These are phyloP conservation scores for Neohortaea acidophila DNA, from an alignment of 495 filamentous ascomycete species.

Conservation along the genomic window DNA sequence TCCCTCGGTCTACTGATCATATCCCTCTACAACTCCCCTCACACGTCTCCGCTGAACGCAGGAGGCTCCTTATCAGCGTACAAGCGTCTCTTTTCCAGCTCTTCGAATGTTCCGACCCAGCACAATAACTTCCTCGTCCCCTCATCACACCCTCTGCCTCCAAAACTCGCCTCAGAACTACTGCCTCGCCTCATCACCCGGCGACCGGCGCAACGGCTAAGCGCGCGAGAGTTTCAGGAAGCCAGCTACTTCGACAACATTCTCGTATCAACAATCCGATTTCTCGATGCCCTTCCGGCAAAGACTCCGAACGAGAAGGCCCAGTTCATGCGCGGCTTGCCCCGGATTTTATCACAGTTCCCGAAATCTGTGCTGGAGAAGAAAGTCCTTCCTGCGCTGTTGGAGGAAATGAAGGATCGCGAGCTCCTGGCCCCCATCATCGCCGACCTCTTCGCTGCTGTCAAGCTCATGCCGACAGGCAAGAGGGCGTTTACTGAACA, in stretches of 20 bases:
- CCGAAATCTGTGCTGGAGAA: conserved; percentile 86
- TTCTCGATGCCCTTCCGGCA: conserved; percentile 74
- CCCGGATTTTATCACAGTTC: conserved; percentile 74
- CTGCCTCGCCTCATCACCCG: conserved; percentile 74
- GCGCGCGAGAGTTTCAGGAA: conserved; percentile 82
- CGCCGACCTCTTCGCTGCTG: conserved; percentile 80
- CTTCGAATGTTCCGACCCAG: conserved; percentile 58
- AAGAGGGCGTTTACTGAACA: conserved; percentile 65
- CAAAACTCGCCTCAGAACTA: conserved; percentile 55
- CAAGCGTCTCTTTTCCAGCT: conserved; percentile 61
- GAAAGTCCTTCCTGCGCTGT: conserved; percentile 71
- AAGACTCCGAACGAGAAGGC: conserved; percentile 86
- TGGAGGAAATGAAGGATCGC: conserved; percentile 86
- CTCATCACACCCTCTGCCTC: conserved; percentile 60
- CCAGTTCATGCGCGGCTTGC: conserved; percentile 77
- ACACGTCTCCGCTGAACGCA: conserved; percentile 68
- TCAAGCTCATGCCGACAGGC: conserved; percentile 56
- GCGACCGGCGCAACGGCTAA: conserved; percentile 70
- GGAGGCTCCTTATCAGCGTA: conserved; percentile 64
- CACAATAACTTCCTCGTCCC: conserved; percentile 60
- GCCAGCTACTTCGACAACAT: conserved; percentile 94
- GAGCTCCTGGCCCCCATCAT: conserved; percentile 70
- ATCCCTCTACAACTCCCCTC: conserved; percentile 84
- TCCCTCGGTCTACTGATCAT: conserved; percentile 79
- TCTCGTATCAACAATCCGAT: conserved; percentile 85